Evolutionary conservation across 192 early-diverging fungal genomes (phyloP), one percentile per base, ranked within the genome.

Genomic region (Obelidium mucronatum): DNA sequence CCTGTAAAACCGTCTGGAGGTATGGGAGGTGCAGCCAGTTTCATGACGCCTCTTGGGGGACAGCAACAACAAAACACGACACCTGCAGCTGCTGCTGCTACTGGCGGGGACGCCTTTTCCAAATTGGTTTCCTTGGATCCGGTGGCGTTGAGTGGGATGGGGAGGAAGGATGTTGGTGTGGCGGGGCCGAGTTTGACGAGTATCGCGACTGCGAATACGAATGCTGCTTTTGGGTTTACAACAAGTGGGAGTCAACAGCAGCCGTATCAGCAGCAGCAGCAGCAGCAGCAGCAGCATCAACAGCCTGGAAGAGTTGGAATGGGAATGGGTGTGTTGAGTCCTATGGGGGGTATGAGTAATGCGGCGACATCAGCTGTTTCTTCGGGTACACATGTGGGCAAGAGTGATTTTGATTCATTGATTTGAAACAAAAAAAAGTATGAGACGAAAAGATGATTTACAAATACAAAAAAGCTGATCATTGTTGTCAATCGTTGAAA

Each of bases 81-180:
- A n/a, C n/a, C 44, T 33, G 26, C 55, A 22, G 34, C 69, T 26
- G 28, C 40, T 17, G 5, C 67, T 15, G 58, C 13, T 19, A 33
- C 58, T 26, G 26, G 26, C 1, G 24, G 73, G 39, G 83, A 85
- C 58, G 75, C 83, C 5, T 83, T 87, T 60, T 34, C 66, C 26
- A 80, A 79, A 52, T 75, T 87, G 1, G 85, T 87, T 4, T 83
- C 85, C 1, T 75, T 87, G 13, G 83, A 87, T 67, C 70, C 85
- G 2, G 76, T 36, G 24, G 71, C 83, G 0, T 74, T 87, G 33
- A 56, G 76, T 2, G 73, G 79, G 1, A 24, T 53, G 37, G 81
- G 75, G 31, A 81, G 77, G 56, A 76, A 77, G 60, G 83, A 48
- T 4, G n/a, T n/a, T n/a, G 33, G 22, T 13, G 26, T 40, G 15